Base-by-base conservation (phyloP, 2,329 filamentous ascomycete species). In the Aspergillus viridinutans region DNA sequence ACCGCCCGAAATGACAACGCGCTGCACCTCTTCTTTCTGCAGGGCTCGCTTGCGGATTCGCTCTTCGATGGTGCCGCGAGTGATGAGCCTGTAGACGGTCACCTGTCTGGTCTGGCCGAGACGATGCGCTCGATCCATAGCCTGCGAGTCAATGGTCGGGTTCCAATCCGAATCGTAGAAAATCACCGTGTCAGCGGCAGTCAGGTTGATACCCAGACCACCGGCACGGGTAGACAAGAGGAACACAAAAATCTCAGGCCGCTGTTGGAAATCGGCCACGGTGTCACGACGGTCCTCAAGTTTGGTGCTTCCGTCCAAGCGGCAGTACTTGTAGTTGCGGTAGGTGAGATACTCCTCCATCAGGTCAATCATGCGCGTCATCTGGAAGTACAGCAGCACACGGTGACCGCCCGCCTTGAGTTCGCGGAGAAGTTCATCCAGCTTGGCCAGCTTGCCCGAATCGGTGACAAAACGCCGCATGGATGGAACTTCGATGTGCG, bases 161-260 rank as follows among this genome's bases (percentile, higher is more conserved):
- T 99, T 99, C 94, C 94, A 99, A 74, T 99, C 94, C 10, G 91
- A 96, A 73, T 99, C 94, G 82, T 99, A 99, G 80, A 99, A 99
- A 76, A 99, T 97, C 76, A 99, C 94, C 0, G 94, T 99, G 73
- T 99, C 94, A 21, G 94, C 94, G 53, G 90, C 89, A 5, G 94
- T 97, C 64, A 99, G 80, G 71, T 99, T 99, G 81, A 99, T 99
- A 78, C 94, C 94, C 21, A 99, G 83, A 81, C 94, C 94, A 85
- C 94, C 94, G 40, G 94, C 94, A 76, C 94, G 92, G 0, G 94
- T 99, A 21, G 92, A 96, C 43, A 99, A 81, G 38, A 99, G 80
- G 83, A 99, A 99, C 67, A 99, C 90, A 73, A 99, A 99, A 65
- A 97, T 96, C 20, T 96, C 92, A 0, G 91, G 90, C 42, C 90